Evolutionary conservation across 257 asterid species (phyloP).

Genomic region (Jacaranda copaia): DNA sequence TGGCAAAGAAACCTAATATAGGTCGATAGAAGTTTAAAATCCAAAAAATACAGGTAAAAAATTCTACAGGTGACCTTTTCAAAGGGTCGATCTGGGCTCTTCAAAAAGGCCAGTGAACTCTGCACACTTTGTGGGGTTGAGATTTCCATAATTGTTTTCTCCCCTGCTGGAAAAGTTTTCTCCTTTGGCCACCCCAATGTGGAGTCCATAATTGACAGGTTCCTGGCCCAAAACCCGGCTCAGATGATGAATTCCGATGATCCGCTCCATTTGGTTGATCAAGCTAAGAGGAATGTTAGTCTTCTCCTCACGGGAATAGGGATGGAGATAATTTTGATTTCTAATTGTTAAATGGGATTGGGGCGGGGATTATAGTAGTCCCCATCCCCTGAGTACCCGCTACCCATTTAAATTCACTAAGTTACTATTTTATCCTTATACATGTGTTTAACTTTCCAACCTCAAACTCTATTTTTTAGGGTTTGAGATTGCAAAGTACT

Average conservation of each 20-base stretch:
- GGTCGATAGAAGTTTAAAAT: constrained; percentile 12
- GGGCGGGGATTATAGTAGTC: too few relatives aligned
- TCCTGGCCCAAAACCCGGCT: constrained; percentile 41
- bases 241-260: constrained; percentile 7
- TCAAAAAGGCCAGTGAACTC: constrained; percentile 80
- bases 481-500: too few relatives aligned
- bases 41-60: too few relatives aligned
- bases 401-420: too few relatives aligned
- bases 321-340: too few relatives aligned
- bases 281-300: constrained; percentile 61
- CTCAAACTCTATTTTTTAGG: too few relatives aligned
- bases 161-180: constrained; percentile 81
- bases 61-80: too few relatives aligned
- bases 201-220: constrained; percentile 59
- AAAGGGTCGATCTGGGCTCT: not conserved
- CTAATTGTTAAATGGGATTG: too few relatives aligned
- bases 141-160: constrained; percentile 65
- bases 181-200: constrained; percentile 79
- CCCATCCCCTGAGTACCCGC: too few relatives aligned
- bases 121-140: constrained; percentile 77
- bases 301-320: too few relatives aligned
- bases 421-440: too few relatives aligned
- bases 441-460: too few relatives aligned
- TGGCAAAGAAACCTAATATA: constrained; percentile 72
- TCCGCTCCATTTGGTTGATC: constrained; percentile 44